phyloP scores from a whole-genome alignment of 2,329 filamentous ascomycete species.

The Alternaria gaisen region DNA sequence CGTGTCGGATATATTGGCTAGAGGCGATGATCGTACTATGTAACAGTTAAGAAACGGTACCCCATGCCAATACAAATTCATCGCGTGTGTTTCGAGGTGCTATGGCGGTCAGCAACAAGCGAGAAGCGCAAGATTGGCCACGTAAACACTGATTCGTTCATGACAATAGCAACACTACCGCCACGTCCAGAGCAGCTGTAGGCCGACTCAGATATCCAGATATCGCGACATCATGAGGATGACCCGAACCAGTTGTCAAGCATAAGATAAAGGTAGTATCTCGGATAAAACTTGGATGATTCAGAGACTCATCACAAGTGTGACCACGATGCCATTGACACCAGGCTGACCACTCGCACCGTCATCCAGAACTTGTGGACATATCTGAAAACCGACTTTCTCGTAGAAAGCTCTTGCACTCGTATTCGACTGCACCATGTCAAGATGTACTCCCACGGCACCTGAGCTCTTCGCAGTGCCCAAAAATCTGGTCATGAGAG shows the following conservation, averaged over 20 bases:
- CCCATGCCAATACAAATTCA: not conserved
- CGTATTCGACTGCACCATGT: slow-evolving; percentile 45
- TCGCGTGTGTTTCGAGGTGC: not conserved
- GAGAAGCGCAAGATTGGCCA: not conserved
- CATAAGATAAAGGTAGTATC: not conserved
- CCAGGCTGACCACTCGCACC: slow-evolving; percentile 39
- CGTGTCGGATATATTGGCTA: not conserved
- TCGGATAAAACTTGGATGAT: not conserved
- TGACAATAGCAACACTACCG: not conserved
- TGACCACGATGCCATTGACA: slow-evolving; percentile 33
- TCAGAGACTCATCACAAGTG: slow-evolving; percentile 36
- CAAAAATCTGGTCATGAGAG: slow-evolving; percentile 40
- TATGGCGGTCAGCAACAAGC: not conserved
- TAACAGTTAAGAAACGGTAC: not conserved
- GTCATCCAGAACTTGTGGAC: slow-evolving; percentile 36
- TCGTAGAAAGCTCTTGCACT: slow-evolving; percentile 42
- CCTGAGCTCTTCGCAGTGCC: slow-evolving; percentile 31
- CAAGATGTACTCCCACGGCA: slow-evolving; percentile 47
- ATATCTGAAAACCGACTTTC: slow-evolving; percentile 35
- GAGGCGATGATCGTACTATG: not conserved
- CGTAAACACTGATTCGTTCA: not conserved
- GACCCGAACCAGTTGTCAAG: not conserved
- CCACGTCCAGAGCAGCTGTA: not conserved
- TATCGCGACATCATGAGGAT: not conserved
- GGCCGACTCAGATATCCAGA: not conserved